Percentiles rank a stretch among this genome's conserved stretches.
These are phyloP conservation scores for Helminthosporium solani DNA, from an alignment of 2,329 filamentous ascomycete species.

Conservation along the genomic window DNA sequence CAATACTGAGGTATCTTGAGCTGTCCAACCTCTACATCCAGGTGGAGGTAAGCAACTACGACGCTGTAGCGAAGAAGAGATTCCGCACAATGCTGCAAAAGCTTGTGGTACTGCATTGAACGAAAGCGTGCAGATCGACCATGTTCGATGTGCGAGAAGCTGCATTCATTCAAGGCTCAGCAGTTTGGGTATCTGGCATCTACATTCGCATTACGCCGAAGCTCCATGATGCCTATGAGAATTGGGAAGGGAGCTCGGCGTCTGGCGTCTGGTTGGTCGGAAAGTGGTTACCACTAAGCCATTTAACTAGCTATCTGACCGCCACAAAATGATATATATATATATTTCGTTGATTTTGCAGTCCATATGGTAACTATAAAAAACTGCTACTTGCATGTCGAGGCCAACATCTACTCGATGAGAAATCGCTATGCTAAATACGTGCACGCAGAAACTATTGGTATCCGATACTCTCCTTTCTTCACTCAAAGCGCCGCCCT, in stretches of 20 bases:
- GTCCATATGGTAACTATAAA: too few relatives aligned
- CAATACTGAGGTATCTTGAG: constrained; percentile 18
- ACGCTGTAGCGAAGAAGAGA: constrained; percentile 7
- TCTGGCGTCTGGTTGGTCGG: not conserved
- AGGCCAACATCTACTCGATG: too few relatives aligned
- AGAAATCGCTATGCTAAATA: not conserved
- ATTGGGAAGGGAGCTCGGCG: not conserved
- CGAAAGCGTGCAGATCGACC: constrained; percentile 1
- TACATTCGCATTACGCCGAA: not conserved
- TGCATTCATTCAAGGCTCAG: not conserved
- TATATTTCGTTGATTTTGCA: too few relatives aligned
- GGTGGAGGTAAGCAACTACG: not conserved
- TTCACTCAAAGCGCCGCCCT: constrained; percentile 29
- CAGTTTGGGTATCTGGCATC: not conserved
- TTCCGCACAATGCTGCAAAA: constrained; percentile 37
- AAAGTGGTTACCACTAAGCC: not conserved
- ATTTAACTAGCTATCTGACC: not conserved
- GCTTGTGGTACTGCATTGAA: constrained; percentile 26
- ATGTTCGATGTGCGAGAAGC: not conserved
- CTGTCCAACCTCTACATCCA: not conserved
- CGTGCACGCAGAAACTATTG: not conserved
- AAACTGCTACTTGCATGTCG: too few relatives aligned
- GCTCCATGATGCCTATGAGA: not conserved
- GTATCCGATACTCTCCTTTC: not conserved
- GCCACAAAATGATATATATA: too few relatives aligned